A percentile compares a stretch with the other conserved stretches of the same genome.
These are phyloP conservation scores for Gossypium sturtianum DNA, from an alignment of 345 rosid species.

Conservation along the genomic window DNA sequence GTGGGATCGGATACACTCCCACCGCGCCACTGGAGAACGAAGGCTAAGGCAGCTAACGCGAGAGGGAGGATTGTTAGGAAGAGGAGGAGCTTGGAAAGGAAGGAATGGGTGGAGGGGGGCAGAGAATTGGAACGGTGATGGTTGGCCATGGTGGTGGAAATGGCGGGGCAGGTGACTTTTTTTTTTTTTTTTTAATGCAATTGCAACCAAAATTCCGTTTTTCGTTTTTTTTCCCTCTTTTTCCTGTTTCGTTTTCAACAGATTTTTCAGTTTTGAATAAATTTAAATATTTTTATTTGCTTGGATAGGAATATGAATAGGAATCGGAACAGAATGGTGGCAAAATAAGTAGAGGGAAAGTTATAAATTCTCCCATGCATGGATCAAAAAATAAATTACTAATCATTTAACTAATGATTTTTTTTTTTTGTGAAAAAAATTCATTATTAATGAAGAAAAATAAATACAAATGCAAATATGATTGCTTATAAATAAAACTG, in stretches of 20 bases:
- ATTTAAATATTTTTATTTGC: background rate
- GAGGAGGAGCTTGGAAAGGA: constrained; percentile 57
- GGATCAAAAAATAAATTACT: no score
- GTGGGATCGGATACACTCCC: constrained; percentile 60
- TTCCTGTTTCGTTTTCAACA: background rate
- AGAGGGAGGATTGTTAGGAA: constrained; percentile 80
- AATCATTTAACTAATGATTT: no score
- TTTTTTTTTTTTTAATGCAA: background rate
- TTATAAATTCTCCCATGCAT: no score
- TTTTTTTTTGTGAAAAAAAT: no score
- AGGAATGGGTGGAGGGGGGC: constrained; percentile 35
- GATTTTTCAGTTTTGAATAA: background rate
- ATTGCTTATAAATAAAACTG: no score
- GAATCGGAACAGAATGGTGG: no score
- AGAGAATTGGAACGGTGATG: constrained; percentile 51
- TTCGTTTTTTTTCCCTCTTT: background rate
- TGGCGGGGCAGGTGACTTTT: background rate
- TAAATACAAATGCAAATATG: no score
- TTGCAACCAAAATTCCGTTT: no score
- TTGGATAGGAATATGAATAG: background rate
- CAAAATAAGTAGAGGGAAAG: no score
- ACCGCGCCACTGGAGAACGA: constrained; percentile 90
- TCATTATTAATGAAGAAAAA: no score
- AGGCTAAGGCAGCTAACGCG: constrained; percentile 83
- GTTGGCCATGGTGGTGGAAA: constrained; percentile 48